These are phyloP conservation scores for Fusarium austroafricanum DNA, from an alignment of 2,329 filamentous ascomycete genomes.

Conservation along the genomic window DNA sequence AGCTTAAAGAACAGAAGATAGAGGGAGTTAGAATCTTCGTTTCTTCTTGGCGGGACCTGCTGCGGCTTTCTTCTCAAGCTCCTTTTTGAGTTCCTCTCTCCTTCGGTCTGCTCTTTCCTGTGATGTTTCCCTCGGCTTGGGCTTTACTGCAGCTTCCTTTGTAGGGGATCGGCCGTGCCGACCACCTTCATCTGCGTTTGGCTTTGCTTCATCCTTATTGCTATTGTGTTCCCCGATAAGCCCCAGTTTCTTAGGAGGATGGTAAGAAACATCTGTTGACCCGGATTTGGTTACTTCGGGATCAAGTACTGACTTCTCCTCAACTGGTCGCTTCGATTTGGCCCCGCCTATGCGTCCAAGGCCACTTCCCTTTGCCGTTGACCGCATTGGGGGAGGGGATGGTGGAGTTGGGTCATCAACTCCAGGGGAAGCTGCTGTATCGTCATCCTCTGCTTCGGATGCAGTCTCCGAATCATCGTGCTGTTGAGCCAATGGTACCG, in stretches of 20 bases:
- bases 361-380: conserved; percentile 46
- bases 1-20: not conserved
- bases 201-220: conserved; percentile 4
- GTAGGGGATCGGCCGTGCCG: conserved; percentile 36
- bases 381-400: conserved; percentile 42
- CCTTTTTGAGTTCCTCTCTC: conserved; percentile 62
- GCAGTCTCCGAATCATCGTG: conserved; percentile 56
- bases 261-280: conserved; percentile 13
- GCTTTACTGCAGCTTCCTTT: conserved; percentile 44
- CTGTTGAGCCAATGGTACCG: conserved; percentile 7
- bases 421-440: conserved; percentile 41
- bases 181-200: conserved; percentile 30
- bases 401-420: conserved; percentile 31
- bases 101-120: conserved; percentile 62
- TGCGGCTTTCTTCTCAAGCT: conserved; percentile 62
- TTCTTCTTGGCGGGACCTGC: conserved; percentile 67
- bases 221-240: conserved; percentile 50
- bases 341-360: conserved; percentile 58
- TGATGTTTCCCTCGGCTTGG: conserved; percentile 56
- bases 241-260: conserved; percentile 48
- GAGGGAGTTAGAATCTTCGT: conserved; percentile 59
- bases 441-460: conserved; percentile 55
- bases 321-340: conserved; percentile 36
- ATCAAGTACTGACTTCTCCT: conserved; percentile 12
- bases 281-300: conserved; percentile 10